phyloP scores from a whole-genome alignment of 306 rosid genomes.

The Comarum palustre region DNA sequence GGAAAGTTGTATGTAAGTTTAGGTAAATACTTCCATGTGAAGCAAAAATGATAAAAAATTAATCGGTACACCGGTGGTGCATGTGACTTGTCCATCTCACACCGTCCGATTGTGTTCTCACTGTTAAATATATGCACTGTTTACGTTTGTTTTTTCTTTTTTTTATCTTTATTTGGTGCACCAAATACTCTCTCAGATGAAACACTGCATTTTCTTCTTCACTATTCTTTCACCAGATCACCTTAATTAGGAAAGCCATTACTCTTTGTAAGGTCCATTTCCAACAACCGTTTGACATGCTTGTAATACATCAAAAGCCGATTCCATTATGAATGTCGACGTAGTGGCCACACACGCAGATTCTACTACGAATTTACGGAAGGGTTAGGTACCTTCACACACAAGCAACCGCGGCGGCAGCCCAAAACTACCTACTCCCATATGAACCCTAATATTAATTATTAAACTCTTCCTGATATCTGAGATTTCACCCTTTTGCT shows the following conservation, averaged over 20 bases:
- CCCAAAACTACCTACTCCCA: background rate
- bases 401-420: background rate
- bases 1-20: no score
- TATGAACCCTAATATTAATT: background rate
- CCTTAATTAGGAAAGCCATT: slow-evolving; percentile 2
- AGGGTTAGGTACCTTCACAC: background rate
- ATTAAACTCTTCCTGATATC: background rate
- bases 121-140: no score
- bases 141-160: no score
- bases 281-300: background rate
- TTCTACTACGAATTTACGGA: background rate
- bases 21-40: no score
- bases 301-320: background rate
- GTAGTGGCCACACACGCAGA: background rate
- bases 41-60: no score
- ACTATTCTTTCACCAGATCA: no score
- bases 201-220: no score
- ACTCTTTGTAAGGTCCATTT: slow-evolving; percentile 5
- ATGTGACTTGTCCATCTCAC: no score
- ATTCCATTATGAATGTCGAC: background rate
- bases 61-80: no score
- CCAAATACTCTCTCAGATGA: background rate
- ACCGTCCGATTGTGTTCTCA: no score
- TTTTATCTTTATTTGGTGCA: no score
- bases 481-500: background rate